A percentile compares a stretch with the other conserved stretches of the same genome.
Evolutionary conservation across 345 rosid genomes (phyloP).

Genomic region (Moricandia moricandioides): DNA sequence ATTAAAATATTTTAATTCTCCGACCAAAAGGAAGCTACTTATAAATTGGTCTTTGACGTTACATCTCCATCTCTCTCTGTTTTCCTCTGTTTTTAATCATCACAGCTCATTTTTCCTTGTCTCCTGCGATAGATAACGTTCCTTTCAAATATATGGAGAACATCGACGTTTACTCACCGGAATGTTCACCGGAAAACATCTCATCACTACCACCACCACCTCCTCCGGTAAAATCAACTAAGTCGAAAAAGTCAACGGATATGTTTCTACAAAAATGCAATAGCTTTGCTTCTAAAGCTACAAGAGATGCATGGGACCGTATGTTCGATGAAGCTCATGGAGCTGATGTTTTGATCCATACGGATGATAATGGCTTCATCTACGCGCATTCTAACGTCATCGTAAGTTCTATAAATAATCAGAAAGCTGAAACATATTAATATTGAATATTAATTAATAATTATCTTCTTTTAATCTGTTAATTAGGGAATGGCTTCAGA

Average conservation of each 20-base stretch:
- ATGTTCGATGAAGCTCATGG: conserved; percentile 69
- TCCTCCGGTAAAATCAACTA: not conserved
- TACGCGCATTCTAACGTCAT: conserved; percentile 70
- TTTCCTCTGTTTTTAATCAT: not conserved
- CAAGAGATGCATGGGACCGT: conserved; percentile 68
- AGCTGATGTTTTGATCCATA: conserved; percentile 61
- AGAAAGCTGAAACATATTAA: not conserved
- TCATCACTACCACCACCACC: conserved; percentile 17
- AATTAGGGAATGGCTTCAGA: conserved; percentile 80
- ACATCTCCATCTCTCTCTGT: conserved; percentile 1
- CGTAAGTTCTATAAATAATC: conserved; percentile 45
- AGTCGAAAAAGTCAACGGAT: conserved; percentile 5
- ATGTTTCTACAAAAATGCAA: not conserved
- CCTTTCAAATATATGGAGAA: conserved; percentile 10
- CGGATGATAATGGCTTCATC: conserved; percentile 51
- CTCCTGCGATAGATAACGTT: not conserved
- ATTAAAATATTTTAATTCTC: not conserved
- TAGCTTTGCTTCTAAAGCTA: conserved; percentile 37
- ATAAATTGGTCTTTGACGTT: conserved; percentile 6
- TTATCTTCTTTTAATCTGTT: not conserved
- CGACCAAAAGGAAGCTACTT: not conserved
- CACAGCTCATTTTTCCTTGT: not conserved
- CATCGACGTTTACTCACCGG: conserved; percentile 7
- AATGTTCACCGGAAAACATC: conserved; percentile 17
- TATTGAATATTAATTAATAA: not conserved